Evolutionary conservation across 768 basidiomycete species (phyloP).

Genomic region (Austroboletus festivus): DNA sequence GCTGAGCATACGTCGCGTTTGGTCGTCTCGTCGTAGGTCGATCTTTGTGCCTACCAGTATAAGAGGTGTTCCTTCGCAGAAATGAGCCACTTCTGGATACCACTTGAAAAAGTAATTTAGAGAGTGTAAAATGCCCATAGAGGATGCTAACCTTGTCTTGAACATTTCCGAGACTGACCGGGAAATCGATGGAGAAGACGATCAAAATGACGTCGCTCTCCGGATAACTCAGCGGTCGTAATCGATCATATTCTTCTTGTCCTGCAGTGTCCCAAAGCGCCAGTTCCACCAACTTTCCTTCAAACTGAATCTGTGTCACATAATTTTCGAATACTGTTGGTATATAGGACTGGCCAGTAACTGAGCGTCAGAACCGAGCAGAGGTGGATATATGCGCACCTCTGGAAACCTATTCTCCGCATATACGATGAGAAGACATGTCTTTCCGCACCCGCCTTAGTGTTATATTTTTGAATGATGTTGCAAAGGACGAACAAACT

Average conservation of each 20-base stretch:
- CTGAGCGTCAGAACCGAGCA: slow-evolving; percentile 17
- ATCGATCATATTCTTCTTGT: slow-evolving; percentile 93
- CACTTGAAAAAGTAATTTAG: slow-evolving; percentile 50
- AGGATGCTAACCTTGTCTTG: slow-evolving; percentile 68
- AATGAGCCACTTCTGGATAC: slow-evolving; percentile 91
- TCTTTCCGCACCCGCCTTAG: slow-evolving; percentile 85
- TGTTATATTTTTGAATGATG: slow-evolving; percentile 25
- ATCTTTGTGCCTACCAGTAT: slow-evolving; percentile 93
- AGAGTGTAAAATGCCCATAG: neutral
- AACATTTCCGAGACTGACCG: slow-evolving; percentile 86
- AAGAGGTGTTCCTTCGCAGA: slow-evolving; percentile 85
- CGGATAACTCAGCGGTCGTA: slow-evolving; percentile 82
- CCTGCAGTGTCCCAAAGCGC: slow-evolving; percentile 99
- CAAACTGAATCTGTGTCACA: slow-evolving; percentile 81
- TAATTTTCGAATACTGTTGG: slow-evolving; percentile 96
- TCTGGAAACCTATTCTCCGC: slow-evolving; percentile 96
- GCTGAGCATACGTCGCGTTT: slow-evolving; percentile 81
- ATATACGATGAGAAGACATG: slow-evolving; percentile 93
- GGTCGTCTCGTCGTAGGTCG: slow-evolving; percentile 83
- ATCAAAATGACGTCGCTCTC: slow-evolving; percentile 91
- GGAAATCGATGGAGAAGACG: slow-evolving; percentile 93
- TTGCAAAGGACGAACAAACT: slow-evolving; percentile 25
- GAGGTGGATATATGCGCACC: slow-evolving; percentile 44
- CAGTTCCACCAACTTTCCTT: slow-evolving; percentile 86
- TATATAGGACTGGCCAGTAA: slow-evolving; percentile 67